Evolutionary conservation across 78 protist species (phyloP).

Genomic region (Dictyostelium capitatum): DNA sequence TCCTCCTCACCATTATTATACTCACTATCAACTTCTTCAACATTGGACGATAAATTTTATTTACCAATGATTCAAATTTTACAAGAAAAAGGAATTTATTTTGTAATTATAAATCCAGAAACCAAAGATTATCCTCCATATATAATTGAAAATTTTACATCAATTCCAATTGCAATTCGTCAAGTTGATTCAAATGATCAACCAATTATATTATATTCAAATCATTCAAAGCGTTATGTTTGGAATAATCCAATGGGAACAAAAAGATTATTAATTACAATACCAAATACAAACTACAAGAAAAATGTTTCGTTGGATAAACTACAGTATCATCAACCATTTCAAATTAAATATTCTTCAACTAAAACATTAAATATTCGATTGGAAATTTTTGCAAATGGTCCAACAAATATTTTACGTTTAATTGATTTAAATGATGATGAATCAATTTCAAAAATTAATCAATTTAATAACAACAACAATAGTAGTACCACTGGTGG

Average conservation of each 20-base stretch:
- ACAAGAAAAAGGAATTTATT: constrained; percentile 37
- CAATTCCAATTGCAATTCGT: neutral
- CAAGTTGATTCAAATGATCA: constrained; percentile 26
- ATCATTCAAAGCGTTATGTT: constrained; percentile 27
- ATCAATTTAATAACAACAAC: neutral
- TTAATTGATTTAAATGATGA: constrained; percentile 35
- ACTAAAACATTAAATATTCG: neutral
- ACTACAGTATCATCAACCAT: constrained; percentile 28
- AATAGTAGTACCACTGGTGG: too few relatives aligned
- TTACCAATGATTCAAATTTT: constrained; percentile 58
- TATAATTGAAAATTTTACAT: constrained; percentile 36
- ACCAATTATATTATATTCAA: neutral
- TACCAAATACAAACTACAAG: constrained; percentile 29
- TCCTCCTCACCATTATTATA: neutral
- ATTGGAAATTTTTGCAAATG: constrained; percentile 52
- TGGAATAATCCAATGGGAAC: constrained; percentile 37
- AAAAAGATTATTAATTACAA: constrained; percentile 10
- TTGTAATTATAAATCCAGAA: constrained; percentile 58
- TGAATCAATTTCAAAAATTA: neutral
- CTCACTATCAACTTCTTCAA: neutral
- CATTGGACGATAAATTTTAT: constrained; percentile 15
- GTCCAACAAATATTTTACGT: constrained; percentile 60
- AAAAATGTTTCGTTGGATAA: constrained; percentile 50
- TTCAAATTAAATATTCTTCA: neutral
- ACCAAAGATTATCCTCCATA: constrained; percentile 53